Percentiles rank a stretch among this genome's conserved stretches.
Evolutionary conservation across 441 rosid genomes (phyloP).

Genomic region (Raphanus hybrid): DNA sequence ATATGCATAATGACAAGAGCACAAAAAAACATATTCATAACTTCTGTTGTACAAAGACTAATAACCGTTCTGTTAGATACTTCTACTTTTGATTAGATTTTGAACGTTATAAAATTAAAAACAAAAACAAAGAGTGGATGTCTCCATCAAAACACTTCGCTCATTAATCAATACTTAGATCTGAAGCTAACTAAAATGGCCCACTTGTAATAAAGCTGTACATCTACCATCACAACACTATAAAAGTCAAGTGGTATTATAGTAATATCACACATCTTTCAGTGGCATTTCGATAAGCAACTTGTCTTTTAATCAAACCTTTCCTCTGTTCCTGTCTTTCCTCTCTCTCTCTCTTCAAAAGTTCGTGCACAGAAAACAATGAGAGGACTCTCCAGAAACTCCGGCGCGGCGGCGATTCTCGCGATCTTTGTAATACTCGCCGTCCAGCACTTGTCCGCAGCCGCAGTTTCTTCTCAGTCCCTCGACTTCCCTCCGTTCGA

Average conservation of each 20-base stretch:
- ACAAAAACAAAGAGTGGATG: conserved; percentile 9
- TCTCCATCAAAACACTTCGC: conserved; percentile 34
- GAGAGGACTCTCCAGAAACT: conserved; percentile 44
- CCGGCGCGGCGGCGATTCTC: conserved; percentile 38
- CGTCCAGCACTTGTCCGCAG: conserved; percentile 44
- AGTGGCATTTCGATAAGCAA: conserved; percentile 36
- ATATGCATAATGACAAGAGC: neutral
- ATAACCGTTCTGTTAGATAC: neutral
- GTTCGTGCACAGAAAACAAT: conserved; percentile 39
- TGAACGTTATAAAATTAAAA: neutral
- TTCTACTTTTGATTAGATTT: neutral
- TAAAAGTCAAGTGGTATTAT: conserved; percentile 47
- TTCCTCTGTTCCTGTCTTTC: neutral
- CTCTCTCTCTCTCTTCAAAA: conserved; percentile 19
- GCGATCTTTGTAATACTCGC: conserved; percentile 45
- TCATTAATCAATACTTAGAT: conserved; percentile 41
- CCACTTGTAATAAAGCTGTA: conserved; percentile 31
- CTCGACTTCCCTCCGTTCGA: conserved; percentile 44
- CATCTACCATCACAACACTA: neutral
- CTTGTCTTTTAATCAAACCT: conserved; percentile 31
- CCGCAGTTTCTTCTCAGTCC: neutral
- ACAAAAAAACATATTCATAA: conserved; percentile 7
- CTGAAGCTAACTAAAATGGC: conserved; percentile 35
- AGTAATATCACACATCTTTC: conserved; percentile 20
- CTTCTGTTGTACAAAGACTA: neutral